These are phyloP conservation scores for Colletotrichum musicola DNA, from an alignment of 2,329 filamentous ascomycete genomes.

Conservation along the genomic window DNA sequence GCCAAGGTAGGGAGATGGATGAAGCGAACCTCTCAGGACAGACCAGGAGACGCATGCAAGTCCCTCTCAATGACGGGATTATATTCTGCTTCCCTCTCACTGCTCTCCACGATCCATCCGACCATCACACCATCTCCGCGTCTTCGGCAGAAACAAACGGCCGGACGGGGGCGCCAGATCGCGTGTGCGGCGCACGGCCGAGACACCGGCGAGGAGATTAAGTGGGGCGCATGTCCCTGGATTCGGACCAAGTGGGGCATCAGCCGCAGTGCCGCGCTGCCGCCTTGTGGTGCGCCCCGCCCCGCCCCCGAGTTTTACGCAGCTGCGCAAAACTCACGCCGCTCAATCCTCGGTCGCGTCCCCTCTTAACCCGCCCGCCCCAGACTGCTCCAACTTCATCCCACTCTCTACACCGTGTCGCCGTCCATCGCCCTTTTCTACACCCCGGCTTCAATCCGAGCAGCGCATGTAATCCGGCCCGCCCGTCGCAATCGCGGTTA, in stretches of 20 bases:
- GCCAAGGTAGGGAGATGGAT: no score
- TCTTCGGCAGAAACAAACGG: background rate
- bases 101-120: background rate
- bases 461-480: background rate
- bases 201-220: conserved; percentile 11
- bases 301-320: conserved; percentile 30
- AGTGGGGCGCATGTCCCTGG: background rate
- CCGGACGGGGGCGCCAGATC: background rate
- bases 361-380: conserved; percentile 1
- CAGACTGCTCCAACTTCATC: background rate
- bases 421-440: no score
- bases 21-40: no score
- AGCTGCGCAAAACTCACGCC: conserved; percentile 28
- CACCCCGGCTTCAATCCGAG: background rate
- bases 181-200: conserved; percentile 7
- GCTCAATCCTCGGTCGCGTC: conserved; percentile 3
- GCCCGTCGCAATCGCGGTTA: background rate
- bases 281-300: no score
- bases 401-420: background rate
- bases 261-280: conserved; percentile 1
- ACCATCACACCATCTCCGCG: background rate
- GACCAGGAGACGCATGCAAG: no score
- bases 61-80: no score
- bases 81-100: no score
- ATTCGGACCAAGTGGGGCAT: background rate